Conservation (phyloP, 371 early-diverging fungal species). For the Mortierella sp. region DNA sequence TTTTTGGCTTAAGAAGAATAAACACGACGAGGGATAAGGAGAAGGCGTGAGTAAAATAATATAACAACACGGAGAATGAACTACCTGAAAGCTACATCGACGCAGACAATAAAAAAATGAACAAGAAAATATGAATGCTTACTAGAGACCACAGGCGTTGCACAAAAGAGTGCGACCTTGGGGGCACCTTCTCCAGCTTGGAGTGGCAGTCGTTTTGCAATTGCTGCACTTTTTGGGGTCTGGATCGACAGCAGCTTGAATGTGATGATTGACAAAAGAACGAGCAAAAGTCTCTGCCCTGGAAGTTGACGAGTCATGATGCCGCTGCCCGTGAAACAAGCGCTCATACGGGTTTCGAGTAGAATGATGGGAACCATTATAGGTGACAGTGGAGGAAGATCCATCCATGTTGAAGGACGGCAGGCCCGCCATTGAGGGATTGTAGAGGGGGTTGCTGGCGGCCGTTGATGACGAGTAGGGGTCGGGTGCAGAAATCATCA, state of each 20-base stretch:
- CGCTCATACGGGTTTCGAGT: background rate
- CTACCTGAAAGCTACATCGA: no score
- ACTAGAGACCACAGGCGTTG: constrained; percentile 54
- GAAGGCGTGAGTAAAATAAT: background rate
- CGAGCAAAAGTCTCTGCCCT: background rate
- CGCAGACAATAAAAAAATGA: background rate
- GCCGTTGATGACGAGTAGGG: background rate
- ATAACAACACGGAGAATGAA: background rate
- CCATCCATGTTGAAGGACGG: background rate
- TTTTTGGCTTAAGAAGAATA: constrained; percentile 29
- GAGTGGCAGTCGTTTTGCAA: constrained; percentile 42
- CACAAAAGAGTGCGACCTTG: constrained; percentile 46
- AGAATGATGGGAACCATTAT: background rate
- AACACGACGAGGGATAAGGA: no score
- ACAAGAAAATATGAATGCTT: constrained; percentile 2
- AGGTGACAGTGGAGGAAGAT: background rate
- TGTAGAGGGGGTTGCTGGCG: background rate
- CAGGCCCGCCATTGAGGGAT: background rate
- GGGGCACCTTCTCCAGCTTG: constrained; percentile 55
- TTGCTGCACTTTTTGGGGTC: constrained; percentile 50
- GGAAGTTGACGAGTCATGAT: background rate
- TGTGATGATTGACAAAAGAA: constrained; percentile 10
- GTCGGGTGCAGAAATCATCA: background rate
- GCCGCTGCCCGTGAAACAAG: background rate
- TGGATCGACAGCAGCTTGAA: constrained; percentile 38